These are phyloP conservation scores for Auricularia sp. DNA, from an alignment of 768 basidiomycete species.

Conservation along the genomic window DNA sequence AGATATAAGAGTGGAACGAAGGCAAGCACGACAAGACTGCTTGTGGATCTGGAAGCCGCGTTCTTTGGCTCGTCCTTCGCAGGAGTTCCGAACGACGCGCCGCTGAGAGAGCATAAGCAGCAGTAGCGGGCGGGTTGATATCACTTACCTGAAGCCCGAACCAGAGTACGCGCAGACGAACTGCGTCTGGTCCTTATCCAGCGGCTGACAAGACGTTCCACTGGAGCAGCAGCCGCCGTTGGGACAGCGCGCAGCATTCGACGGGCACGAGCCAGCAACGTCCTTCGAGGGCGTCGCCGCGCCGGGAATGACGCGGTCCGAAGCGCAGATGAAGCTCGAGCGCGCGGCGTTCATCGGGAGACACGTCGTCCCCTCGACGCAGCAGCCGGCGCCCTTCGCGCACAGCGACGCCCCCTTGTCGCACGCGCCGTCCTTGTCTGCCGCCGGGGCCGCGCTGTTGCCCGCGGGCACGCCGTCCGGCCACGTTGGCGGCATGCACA, in stretches of 20 bases:
- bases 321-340: not conserved
- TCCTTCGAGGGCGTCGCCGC: not conserved
- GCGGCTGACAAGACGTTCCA: not conserved
- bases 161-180: not conserved
- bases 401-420: not conserved
- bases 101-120: no score
- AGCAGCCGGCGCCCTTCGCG: not conserved
- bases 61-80: no score
- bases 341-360: not conserved
- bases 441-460: not conserved
- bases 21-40: no score
- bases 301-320: not conserved
- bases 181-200: not conserved
- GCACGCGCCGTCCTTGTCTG: not conserved
- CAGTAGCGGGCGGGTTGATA: no score
- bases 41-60: no score
- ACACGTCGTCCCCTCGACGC: not conserved
- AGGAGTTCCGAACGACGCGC: no score
- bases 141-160: no score
- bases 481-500: not conserved
- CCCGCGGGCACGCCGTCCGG: not conserved
- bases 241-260: not conserved
- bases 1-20: no score
- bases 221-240: not conserved
- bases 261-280: not conserved